Base-by-base conservation (phyloP, 2,329 filamentous ascomycete genomes). In the Pseudocercospora macadamiae region DNA sequence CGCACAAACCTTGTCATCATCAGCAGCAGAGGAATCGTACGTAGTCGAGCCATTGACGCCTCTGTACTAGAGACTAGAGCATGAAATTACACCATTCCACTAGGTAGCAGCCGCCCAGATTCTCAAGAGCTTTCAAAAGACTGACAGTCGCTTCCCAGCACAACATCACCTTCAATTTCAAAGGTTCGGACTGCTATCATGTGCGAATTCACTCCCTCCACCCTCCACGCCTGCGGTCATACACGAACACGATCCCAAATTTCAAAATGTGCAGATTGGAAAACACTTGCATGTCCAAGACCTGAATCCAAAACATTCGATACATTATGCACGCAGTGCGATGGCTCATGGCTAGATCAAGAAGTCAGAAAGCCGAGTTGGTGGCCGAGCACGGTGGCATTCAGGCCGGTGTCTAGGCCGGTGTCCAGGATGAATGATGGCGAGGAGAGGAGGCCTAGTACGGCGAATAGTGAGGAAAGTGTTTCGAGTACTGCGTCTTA, bases 181-280 rank as follows among this genome's bases (percentile, higher is more conserved):
- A n/a, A n/a, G n/a, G n/a, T n/a, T n/a, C n/a, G n/a, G n/a, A n/a
- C n/a, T n/a, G n/a, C n/a, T n/a, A n/a, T n/a, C n/a, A 57, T 61
- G 59, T 57, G 59, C 30, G 54, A 61, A 52, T 54, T 52, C 51
- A 45, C 42, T 21, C 10, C 28, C 25, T 54, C 51, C 32, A 57
- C 49, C 10, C 8, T 37, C 14, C 54, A 61, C 54, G 51, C 59
- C 14, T 61, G 59, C 44, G 54, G 47, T 3, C 59, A 61, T 32
- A 34, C 59, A 2, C 34, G 59, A n/a, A 61, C 59, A 21, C 34
- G 55, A 47, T 57, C 54, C 5, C 34, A 57, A 12, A 44, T 51
- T 3, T 26, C 47, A 21, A 36, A 34, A 37, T 58, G 49, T 23
- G n/a, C 48, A 26, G 34, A n/a, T 5, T 9, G 12, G 16, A 39